phyloP scores from a whole-genome alignment of 139 green algal species.

The Eudorina sp. region DNA sequence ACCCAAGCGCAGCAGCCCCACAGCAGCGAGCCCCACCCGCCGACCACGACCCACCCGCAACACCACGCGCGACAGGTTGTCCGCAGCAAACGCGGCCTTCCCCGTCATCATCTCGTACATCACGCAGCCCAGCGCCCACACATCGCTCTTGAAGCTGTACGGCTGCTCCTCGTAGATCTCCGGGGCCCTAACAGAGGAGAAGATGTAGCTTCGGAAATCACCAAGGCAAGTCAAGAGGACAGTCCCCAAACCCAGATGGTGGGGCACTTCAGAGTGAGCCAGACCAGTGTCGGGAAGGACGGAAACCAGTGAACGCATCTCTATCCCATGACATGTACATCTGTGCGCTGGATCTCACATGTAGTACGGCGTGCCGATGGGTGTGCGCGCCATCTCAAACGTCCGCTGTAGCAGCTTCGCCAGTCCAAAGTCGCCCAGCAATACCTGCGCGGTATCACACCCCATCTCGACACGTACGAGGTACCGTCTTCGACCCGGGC shows the following conservation, averaged over 20 bases:
- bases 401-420: constrained; percentile 63
- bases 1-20: no score
- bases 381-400: constrained; percentile 63
- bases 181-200: constrained; percentile 58
- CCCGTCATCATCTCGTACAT: constrained; percentile 69
- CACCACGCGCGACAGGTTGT: constrained; percentile 61
- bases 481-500: no score
- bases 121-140: constrained; percentile 71
- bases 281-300: no score
- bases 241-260: no score
- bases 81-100: constrained; percentile 58
- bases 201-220: no score
- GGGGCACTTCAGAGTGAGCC: no score
- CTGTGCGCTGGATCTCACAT: no score
- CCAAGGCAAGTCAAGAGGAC: no score
- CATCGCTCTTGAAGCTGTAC: constrained; percentile 65
- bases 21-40: no score
- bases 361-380: constrained; percentile 72
- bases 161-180: constrained; percentile 70
- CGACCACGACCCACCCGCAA: constrained; percentile 45
- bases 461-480: no score
- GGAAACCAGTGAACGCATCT: no score
- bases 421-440: constrained; percentile 72
- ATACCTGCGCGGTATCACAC: constrained; percentile 33
- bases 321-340: no score